Conservation (phyloP, 225 moss, liverwort and hornwort genomes). For the Bryoerythrophyllum caledonicum region DNA sequence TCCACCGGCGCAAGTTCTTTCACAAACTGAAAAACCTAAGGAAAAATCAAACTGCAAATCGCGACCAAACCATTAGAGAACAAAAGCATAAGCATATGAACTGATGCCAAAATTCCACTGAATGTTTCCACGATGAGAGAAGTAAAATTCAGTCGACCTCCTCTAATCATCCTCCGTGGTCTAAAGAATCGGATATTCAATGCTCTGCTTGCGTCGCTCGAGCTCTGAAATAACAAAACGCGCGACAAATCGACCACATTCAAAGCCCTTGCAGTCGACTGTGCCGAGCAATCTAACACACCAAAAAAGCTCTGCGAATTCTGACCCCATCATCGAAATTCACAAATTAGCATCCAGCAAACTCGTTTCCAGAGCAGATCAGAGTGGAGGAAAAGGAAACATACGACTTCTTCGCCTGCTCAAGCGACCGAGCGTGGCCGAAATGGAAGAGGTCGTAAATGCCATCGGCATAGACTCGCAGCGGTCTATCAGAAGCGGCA, state of each 20-base stretch:
- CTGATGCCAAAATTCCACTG: background rate
- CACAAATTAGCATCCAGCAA: background rate
- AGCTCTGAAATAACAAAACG: background rate
- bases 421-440: slow-evolving; percentile 94
- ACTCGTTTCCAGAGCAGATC: background rate
- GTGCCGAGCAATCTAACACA: background rate
- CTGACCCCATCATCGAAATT: background rate
- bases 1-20: background rate
- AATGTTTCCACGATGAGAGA: background rate
- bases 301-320: background rate
- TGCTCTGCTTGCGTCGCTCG: background rate
- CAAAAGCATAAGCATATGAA: background rate
- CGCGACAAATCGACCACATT: background rate
- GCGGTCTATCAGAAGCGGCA: slow-evolving; percentile 38
- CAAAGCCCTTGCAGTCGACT: background rate
- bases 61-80: background rate
- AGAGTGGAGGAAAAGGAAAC: slow-evolving; percentile 21
- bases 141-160: background rate
- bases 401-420: slow-evolving; percentile 99
- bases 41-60: background rate
- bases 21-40: background rate
- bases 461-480: slow-evolving; percentile 95
- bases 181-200: background rate
- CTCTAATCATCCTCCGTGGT: background rate
- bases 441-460: slow-evolving; percentile 97